phyloP scores from a whole-genome alignment of 1,284 basidiomycete genomes.

The Microbotryomycetes sp. region DNA sequence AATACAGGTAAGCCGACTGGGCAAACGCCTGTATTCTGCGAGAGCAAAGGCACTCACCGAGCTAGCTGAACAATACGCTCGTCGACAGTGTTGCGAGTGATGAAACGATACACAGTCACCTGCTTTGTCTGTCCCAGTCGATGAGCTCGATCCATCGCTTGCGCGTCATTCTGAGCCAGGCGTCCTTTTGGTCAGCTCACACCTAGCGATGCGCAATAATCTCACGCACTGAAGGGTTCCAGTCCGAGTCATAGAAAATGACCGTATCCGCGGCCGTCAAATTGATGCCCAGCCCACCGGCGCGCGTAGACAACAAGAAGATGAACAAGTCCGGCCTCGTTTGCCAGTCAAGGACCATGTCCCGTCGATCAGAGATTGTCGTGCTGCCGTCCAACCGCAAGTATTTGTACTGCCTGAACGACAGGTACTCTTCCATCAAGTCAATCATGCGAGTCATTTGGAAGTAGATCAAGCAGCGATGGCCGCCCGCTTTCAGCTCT shows the following conservation, averaged over 20 bases:
- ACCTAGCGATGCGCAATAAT: too few relatives aligned
- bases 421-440: slow-evolving; percentile 97
- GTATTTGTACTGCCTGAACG: slow-evolving; percentile 97
- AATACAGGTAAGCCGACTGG: background rate
- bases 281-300: slow-evolving; percentile 97
- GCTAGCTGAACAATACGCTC: slow-evolving; percentile 95
- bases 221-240: slow-evolving; percentile 83
- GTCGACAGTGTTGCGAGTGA: slow-evolving; percentile 95
- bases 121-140: slow-evolving; percentile 97
- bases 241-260: slow-evolving; percentile 97
- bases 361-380: slow-evolving; percentile 89
- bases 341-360: slow-evolving; percentile 99
- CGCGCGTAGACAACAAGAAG: slow-evolving; percentile 91
- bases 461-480: slow-evolving; percentile 95
- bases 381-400: slow-evolving; percentile 90
- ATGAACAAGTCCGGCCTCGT: slow-evolving; percentile 93
- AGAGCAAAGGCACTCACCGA: slow-evolving; percentile 43
- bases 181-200: too few relatives aligned
- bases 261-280: slow-evolving; percentile 97
- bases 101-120: slow-evolving; percentile 96
- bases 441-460: slow-evolving; percentile 99
- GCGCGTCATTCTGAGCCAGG: slow-evolving; percentile 71
- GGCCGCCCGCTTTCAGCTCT: slow-evolving; percentile 86
- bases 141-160: slow-evolving; percentile 99
- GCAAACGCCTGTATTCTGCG: slow-evolving; percentile 38